phyloP scores from a whole-genome alignment of 768 basidiomycete species.

The Phlebiopsis flavidoalba region DNA sequence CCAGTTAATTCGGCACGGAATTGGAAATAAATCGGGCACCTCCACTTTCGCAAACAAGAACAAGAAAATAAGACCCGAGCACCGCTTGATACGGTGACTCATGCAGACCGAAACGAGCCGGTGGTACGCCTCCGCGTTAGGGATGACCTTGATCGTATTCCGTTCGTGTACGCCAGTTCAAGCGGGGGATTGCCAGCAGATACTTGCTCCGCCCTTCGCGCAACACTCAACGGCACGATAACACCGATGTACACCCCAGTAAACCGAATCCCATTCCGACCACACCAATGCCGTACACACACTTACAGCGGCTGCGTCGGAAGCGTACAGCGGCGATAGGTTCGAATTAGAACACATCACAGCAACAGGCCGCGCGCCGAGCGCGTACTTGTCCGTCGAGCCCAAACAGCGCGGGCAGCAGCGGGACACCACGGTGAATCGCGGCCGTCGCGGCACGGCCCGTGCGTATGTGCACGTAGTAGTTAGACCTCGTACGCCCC shows the following conservation, averaged over 20 bases:
- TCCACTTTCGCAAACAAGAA: no score
- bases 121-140: slow-evolving; percentile 60
- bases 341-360: slow-evolving; percentile 43
- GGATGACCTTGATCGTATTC: slow-evolving; percentile 48
- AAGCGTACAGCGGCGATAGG: slow-evolving; percentile 49
- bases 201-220: slow-evolving; percentile 55
- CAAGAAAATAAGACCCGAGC: slow-evolving; percentile 44
- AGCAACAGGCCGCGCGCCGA: slow-evolving; percentile 43
- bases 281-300: slow-evolving; percentile 63
- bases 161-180: slow-evolving; percentile 48
- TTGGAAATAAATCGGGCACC: slow-evolving; percentile 71
- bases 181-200: slow-evolving; percentile 44
- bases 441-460: slow-evolving; percentile 21
- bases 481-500: not conserved
- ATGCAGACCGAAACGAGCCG: slow-evolving; percentile 52
- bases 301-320: slow-evolving; percentile 43
- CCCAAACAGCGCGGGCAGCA: slow-evolving; percentile 50
- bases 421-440: slow-evolving; percentile 65
- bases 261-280: slow-evolving; percentile 35
- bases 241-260: no score
- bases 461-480: slow-evolving; percentile 3
- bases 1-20: slow-evolving; percentile 69
- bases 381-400: slow-evolving; percentile 65
- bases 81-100: slow-evolving; percentile 48
- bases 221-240: no score